Evolutionary conservation across 1,284 basidiomycete genomes (phyloP).

Genomic region (Phylloporus sp.): DNA sequence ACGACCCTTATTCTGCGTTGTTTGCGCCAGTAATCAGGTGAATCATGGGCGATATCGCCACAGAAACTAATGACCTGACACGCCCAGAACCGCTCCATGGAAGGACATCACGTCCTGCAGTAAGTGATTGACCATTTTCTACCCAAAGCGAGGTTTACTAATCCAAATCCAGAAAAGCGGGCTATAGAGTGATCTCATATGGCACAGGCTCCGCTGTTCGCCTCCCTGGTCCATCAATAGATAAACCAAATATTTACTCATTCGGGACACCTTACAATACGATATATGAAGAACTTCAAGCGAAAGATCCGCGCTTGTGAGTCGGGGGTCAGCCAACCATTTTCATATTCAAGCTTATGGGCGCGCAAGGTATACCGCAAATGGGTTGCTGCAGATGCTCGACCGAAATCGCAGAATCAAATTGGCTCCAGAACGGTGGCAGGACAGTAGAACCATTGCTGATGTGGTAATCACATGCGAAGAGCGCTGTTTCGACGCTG

Average conservation of each 20-base stretch:
- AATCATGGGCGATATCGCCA: constrained; percentile 29
- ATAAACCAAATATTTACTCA: constrained; percentile 96
- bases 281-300: constrained; percentile 92
- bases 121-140: constrained; percentile 55
- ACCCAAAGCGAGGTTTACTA: constrained; percentile 2
- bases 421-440: constrained; percentile 94
- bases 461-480: constrained; percentile 99
- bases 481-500: constrained; percentile 97
- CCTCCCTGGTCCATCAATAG: constrained; percentile 93
- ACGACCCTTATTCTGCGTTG: constrained; percentile 91
- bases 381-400: constrained; percentile 96
- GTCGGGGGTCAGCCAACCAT: constrained; percentile 35
- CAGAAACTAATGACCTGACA: constrained; percentile 17
- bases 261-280: constrained; percentile 99
- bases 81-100: constrained; percentile 96
- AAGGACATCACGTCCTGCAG: constrained; percentile 92
- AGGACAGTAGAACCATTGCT: constrained; percentile 84
- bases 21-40: constrained; percentile 97
- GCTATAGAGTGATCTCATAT: constrained; percentile 90
- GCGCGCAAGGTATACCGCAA: constrained; percentile 81
- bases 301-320: constrained; percentile 86
- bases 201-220: constrained; percentile 98
- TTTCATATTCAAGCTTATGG: constrained; percentile 19
- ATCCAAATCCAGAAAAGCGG: constrained; percentile 67
- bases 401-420: constrained; percentile 96